Base-by-base conservation (phyloP, 805 yeast genomes). In the Sugiyamaella floridensis region DNA sequence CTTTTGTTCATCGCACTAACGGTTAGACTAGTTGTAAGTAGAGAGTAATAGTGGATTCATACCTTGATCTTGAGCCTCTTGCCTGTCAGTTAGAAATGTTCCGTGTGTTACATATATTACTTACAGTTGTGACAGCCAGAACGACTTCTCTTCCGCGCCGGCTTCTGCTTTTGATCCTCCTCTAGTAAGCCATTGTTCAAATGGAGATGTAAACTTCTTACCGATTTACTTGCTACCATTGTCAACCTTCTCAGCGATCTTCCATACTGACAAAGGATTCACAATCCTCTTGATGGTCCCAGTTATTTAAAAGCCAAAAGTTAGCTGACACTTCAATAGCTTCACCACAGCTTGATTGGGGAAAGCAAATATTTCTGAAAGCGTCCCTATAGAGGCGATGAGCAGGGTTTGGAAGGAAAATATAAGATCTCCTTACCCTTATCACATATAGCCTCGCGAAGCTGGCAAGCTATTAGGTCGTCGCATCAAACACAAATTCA, bases 1-100 rank as follows among this genome's bases (percentile, higher is more conserved):
- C 61, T 81, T 82, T 16, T 50, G 56, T 63, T 85, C 92, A 59
- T 82, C 84, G 62, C 95, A 86, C 65, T 86, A 83, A 4, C 2
- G 14, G 32, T 32, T 52, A 46, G 42, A 34, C 29, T 28, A 4
- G n/a, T 34, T 18, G 8, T 43, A 28, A 14, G 14, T 22, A 19
- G 19, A 32, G 37, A n/a, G n/a, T n/a, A n/a, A n/a, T 6, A 16
- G 26, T 15, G 40, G 8, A 41, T 14, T 18, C 52, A 4, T 49
- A 56, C 59, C 50, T 58, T 58, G 22, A 58, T 55, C 49, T 58
- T 59, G 18, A 57, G 54, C n/a, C 55, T 50, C 49, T 60, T 58
- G 43, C 60, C 63, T 58, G 47, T 20, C 26, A 18, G 45, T 41
- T 44, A 41, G 22, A 37, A 14, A 10, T 28, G 42, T 15, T 7